These are phyloP conservation scores for Micractinium sp. DNA, from an alignment of 139 green algal genomes.

Conservation along the genomic window DNA sequence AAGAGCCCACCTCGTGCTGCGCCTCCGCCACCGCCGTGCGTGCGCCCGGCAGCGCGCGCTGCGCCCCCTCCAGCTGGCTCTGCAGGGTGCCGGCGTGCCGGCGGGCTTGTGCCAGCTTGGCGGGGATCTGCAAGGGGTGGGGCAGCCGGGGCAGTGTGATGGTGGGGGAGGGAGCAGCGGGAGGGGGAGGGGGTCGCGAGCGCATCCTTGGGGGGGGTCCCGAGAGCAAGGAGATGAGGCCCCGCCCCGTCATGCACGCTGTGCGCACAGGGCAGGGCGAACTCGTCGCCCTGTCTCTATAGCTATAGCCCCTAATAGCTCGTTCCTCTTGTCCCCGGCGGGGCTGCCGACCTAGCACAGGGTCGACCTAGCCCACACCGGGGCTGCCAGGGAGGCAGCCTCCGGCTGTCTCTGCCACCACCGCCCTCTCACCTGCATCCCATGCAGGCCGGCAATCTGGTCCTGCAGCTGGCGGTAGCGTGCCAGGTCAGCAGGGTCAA, in stretches of 20 bases:
- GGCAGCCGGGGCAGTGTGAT: not conserved
- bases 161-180: not conserved
- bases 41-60: slow-evolving; percentile 5
- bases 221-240: not conserved
- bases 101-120: slow-evolving; percentile 11
- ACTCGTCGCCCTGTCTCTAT: no score
- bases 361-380: no score
- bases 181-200: not conserved
- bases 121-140: not conserved
- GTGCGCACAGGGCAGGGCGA: no score
- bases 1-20: not conserved
- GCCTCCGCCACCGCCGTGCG: not conserved
- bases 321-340: no score
- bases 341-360: no score
- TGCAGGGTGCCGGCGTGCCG: not conserved
- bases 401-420: not conserved
- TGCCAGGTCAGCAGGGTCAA: not conserved
- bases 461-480: slow-evolving; percentile 3
- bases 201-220: no score
- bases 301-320: no score
- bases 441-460: not conserved
- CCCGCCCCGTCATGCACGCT: not conserved
- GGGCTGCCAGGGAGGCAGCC: no score
- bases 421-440: not conserved
- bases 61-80: slow-evolving; percentile 3